Base-by-base conservation (phyloP, 2,329 filamentous ascomycete genomes). In the Stromatinia cepivora region DNA sequence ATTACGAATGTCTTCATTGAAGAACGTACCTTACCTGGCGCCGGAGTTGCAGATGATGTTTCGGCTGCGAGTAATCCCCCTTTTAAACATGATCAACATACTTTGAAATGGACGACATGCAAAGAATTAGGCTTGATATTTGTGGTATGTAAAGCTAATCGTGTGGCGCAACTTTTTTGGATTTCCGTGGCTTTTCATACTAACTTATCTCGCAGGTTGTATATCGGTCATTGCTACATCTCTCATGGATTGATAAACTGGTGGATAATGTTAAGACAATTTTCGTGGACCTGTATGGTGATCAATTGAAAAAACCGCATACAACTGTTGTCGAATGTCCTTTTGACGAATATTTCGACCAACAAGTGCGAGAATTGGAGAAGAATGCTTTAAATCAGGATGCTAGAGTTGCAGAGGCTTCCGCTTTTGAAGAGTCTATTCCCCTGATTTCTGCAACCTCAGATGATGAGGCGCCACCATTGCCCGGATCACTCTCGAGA, bases 1-100 rank as follows among this genome's bases (percentile, higher is more conserved):
- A 97, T 99, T 81, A 90, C 90, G 79, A 93, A 98, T 81, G 92
- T 97, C 78, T 97, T 99, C 79, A 97, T 99, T 78, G 95, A 99
- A 82, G 94, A 97, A 83, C 94, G 92, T 80, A 86, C 87, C 71
- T 85, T 88, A 70, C 81, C 83, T 25, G 82, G 81, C 45, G 84
- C 84, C 64, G 84, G 86, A 66, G 83, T 87, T 68, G 84, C 88
- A 66, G 87, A 88, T 73, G 86, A 88, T 71, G 81, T 84, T 63
- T 87, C 88, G 9, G 85, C 88, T 20, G 82, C 87, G 22, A 83
- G 81, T 64, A 92, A 92, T 75, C 87, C 92, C 22, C 85, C 90
- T 0, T 99, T 95, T 82, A 92, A 88, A 80, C 91, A 92, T 77
- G 95, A 98, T 75, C 93, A 96, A 74, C 96, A 98, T 79, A 98